phyloP scores from a whole-genome alignment of 768 basidiomycete species.

The Imleria badia region DNA sequence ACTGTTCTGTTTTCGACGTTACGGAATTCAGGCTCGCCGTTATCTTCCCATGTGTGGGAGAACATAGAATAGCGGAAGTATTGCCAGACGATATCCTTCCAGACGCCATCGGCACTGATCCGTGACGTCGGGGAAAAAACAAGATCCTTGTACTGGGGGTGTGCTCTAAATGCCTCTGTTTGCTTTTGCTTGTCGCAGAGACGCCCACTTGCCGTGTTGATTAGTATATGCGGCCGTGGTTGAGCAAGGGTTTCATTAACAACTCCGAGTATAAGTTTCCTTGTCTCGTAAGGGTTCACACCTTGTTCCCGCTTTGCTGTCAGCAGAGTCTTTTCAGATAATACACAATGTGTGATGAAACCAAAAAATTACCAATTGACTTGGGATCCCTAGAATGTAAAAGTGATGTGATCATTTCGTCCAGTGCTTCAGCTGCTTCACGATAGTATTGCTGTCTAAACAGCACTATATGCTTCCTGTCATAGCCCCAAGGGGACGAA shows the following conservation, averaged over 20 bases:
- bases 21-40: constrained; percentile 5
- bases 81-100: not conserved
- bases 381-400: not conserved
- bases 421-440: constrained; percentile 16
- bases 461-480: constrained; percentile 12
- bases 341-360: not conserved
- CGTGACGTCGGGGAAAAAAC: constrained; percentile 3
- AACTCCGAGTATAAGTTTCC: not conserved
- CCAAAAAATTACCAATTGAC: constrained; percentile 1
- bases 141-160: constrained; percentile 14
- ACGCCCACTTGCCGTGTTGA: constrained; percentile 15
- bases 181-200: constrained; percentile 15
- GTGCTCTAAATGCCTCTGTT: constrained; percentile 6
- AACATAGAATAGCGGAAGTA: constrained; percentile 21
- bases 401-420: constrained; percentile 4
- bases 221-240: constrained; percentile 9
- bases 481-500: constrained; percentile 17
- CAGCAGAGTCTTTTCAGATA: not conserved
- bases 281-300: not conserved
- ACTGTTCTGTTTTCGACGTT: not conserved
- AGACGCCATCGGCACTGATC: not conserved
- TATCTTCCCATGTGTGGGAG: constrained; percentile 23
- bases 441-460: not conserved
- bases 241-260: not conserved
- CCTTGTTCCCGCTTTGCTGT: constrained; percentile 12